Evolutionary conservation across 768 basidiomycete genomes (phyloP).

Genomic region (Cystobasidium tubakii): DNA sequence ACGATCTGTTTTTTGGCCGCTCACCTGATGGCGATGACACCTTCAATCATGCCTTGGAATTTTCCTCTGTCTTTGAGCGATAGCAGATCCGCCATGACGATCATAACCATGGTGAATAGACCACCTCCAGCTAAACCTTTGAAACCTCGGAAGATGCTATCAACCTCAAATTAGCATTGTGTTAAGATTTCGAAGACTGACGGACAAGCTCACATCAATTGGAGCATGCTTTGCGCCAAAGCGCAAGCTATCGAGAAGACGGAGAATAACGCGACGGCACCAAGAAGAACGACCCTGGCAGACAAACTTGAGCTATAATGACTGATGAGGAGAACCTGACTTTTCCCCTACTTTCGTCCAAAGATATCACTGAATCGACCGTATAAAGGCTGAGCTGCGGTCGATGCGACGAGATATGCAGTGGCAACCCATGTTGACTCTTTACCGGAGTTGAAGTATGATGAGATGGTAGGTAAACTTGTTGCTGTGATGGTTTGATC

Average conservation of each 20-base stretch:
- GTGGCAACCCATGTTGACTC: conserved; percentile 50
- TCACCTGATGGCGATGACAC: conserved; percentile 49
- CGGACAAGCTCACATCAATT: conserved; percentile 46
- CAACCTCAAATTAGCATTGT: neutral
- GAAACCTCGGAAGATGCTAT: conserved; percentile 35
- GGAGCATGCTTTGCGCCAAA: conserved; percentile 49
- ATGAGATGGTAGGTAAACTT: conserved; percentile 38
- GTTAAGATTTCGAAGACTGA: neutral
- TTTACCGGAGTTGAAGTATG: conserved; percentile 41
- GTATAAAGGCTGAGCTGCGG: conserved; percentile 44
- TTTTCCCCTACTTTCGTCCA: conserved; percentile 48
- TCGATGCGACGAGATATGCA: conserved; percentile 49
- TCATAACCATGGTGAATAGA: conserved; percentile 10
- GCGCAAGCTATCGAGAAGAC: conserved; percentile 51
- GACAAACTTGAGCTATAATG: conserved; percentile 36
- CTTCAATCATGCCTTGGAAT: conserved; percentile 51
- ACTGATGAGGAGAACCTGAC: neutral
- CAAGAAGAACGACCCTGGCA: conserved; percentile 36
- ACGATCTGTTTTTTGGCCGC: neutral
- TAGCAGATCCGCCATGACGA: conserved; percentile 47
- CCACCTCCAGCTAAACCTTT: conserved; percentile 28
- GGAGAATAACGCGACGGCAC: conserved; percentile 46
- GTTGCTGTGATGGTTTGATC: conserved; percentile 51
- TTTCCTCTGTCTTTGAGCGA: conserved; percentile 48
- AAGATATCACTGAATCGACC: conserved; percentile 52